phyloP scores from a whole-genome alignment of 2,329 filamentous ascomycete species.

The Massarina eburnea region DNA sequence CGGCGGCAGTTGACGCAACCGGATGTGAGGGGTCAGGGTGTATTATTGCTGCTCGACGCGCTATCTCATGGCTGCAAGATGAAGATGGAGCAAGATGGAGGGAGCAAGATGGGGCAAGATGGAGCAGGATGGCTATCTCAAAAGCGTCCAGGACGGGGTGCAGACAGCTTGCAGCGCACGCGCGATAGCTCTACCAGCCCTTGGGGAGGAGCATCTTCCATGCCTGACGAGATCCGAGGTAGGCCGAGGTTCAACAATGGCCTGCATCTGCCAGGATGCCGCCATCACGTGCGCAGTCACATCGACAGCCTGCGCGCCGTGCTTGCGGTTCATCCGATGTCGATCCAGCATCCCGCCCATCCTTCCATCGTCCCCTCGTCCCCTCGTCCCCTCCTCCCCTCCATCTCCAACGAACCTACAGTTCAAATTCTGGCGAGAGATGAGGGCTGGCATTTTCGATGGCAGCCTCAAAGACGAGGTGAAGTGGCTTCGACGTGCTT shows the following conservation, averaged over 20 bases:
- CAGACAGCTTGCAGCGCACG: conserved; percentile 12
- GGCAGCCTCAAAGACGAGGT: too few relatives aligned
- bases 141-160: conserved; percentile 10
- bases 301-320: neutral
- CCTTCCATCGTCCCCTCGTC: too few relatives aligned
- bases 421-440: too few relatives aligned
- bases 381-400: too few relatives aligned
- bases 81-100: neutral
- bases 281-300: neutral
- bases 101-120: neutral
- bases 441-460: too few relatives aligned
- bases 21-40: conserved; percentile 14
- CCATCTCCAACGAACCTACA: too few relatives aligned
- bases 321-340: neutral
- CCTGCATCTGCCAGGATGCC: too few relatives aligned
- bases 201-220: conserved; percentile 27
- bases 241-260: conserved; percentile 33
- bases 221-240: conserved; percentile 34
- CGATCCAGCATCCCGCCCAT: too few relatives aligned
- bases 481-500: too few relatives aligned
- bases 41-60: conserved; percentile 6
- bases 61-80: conserved; percentile 27
- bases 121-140: conserved; percentile 9
- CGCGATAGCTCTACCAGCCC: conserved; percentile 15
- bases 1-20: conserved; percentile 18